phyloP scores from a whole-genome alignment of 306 rosid genomes.

The Vicia villosa region DNA sequence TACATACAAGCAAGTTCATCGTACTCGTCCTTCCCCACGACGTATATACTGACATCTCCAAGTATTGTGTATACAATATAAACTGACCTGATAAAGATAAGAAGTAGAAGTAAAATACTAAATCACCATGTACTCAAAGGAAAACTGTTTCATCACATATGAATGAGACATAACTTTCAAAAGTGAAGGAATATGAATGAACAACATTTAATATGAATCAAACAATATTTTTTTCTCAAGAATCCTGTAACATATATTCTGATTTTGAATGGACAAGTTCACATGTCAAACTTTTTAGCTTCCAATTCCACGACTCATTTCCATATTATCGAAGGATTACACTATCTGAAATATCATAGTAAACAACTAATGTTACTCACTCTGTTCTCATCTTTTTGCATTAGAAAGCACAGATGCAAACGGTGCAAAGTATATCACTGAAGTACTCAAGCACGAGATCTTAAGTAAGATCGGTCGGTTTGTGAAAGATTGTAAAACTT shows the following conservation, averaged over 20 bases:
- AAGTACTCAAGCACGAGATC: too few relatives aligned
- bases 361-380: neutral
- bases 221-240: neutral
- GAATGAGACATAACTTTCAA: conserved; percentile 9
- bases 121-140: neutral
- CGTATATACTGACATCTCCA: conserved; percentile 88
- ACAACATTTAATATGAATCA: conserved; percentile 23
- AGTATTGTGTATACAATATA: conserved; percentile 90
- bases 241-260: neutral
- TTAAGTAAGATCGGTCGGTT: too few relatives aligned
- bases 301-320: conserved; percentile 19
- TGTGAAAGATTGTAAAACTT: too few relatives aligned
- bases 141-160: conserved; percentile 8
- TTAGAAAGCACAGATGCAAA: conserved; percentile 4
- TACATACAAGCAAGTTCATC: conserved; percentile 92
- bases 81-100: conserved; percentile 71
- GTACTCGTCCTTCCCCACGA: conserved; percentile 89
- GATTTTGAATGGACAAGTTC: conserved; percentile 13
- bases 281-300: conserved; percentile 12
- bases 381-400: conserved; percentile 21
- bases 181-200: neutral
- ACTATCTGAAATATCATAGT: conserved; percentile 22
- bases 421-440: conserved; percentile 6
- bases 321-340: neutral
- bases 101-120: conserved; percentile 14